Evolutionary conservation across 139 green algal species (phyloP).

Genomic region (Micractinium conductrix): DNA sequence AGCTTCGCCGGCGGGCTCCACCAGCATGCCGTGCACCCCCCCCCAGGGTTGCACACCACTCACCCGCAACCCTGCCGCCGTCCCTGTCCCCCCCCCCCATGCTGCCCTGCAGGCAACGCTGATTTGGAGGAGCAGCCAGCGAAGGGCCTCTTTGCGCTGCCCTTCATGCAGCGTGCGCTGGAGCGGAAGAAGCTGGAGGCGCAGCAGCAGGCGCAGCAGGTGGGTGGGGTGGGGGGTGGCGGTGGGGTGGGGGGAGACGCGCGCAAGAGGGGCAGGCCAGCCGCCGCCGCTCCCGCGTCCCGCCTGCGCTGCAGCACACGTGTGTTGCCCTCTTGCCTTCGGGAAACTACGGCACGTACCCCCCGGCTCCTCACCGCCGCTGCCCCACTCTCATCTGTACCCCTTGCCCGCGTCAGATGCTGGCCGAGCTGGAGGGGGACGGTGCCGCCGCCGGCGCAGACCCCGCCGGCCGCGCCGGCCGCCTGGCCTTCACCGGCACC

Average conservation of each 20-base stretch:
- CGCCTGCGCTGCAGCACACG: too few relatives aligned
- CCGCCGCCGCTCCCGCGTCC: too few relatives aligned
- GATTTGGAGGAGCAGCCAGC: conserved; percentile 44
- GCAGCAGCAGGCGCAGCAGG: conserved; percentile 37
- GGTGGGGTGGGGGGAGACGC: not conserved
- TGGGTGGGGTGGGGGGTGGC: not conserved
- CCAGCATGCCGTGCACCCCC: not conserved
- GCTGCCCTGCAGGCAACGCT: conserved; percentile 6
- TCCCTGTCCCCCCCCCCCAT: too few relatives aligned
- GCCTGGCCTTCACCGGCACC: conserved; percentile 36
- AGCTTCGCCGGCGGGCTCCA: not conserved
- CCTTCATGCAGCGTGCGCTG: conserved; percentile 91
- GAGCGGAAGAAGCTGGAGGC: conserved; percentile 57
- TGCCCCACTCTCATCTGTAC: too few relatives aligned
- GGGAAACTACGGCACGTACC: too few relatives aligned
- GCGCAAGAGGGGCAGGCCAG: too few relatives aligned
- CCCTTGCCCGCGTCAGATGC: too few relatives aligned
- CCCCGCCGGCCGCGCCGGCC: conserved; percentile 13
- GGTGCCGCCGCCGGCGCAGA: not conserved
- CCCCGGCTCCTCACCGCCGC: too few relatives aligned
- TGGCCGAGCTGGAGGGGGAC: conserved; percentile 37
- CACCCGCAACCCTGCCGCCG: too few relatives aligned
- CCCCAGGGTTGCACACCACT: not conserved
- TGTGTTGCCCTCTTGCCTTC: too few relatives aligned
- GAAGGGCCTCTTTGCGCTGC: conserved; percentile 89